Evolutionary conservation across 805 yeast genomes (phyloP).

Genomic region (Sungouiozyma ichnusensis): DNA sequence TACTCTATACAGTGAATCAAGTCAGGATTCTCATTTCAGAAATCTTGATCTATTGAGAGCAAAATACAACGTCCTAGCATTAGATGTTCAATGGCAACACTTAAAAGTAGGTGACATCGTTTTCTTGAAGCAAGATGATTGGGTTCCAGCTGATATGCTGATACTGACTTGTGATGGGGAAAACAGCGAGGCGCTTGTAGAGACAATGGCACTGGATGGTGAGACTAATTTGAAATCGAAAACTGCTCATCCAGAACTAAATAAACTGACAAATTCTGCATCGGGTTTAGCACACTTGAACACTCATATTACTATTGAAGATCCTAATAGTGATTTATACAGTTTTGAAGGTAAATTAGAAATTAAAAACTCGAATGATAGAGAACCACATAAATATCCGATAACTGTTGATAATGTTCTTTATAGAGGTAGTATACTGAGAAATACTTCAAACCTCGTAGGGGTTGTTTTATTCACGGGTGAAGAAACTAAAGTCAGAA

Average conservation of each 20-base stretch:
- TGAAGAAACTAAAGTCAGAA: constrained; percentile 88
- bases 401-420: constrained; percentile 73
- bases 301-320: constrained; percentile 62
- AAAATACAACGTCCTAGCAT: constrained; percentile 15
- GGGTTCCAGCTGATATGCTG: constrained; percentile 89
- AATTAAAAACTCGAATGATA: constrained; percentile 27
- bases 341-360: constrained; percentile 75
- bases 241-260: constrained; percentile 54
- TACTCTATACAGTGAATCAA: neutral
- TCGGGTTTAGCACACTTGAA: constrained; percentile 39
- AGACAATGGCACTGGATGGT: constrained; percentile 97
- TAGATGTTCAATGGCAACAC: constrained; percentile 53
- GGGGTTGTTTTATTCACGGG: constrained; percentile 91
- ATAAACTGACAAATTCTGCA: constrained; percentile 40
- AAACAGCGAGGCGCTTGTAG: constrained; percentile 63
- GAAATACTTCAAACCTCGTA: constrained; percentile 66
- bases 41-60: constrained; percentile 13
- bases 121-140: constrained; percentile 64
- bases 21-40: constrained; percentile 12
- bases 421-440: constrained; percentile 80
- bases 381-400: constrained; percentile 39
- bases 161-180: constrained; percentile 54
- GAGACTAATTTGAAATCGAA: constrained; percentile 84
- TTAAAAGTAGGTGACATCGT: constrained; percentile 83
- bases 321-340: constrained; percentile 85